phyloP scores from a whole-genome alignment of 2,329 filamentous ascomycete species.

The Aureobasidium mangrovei region DNA sequence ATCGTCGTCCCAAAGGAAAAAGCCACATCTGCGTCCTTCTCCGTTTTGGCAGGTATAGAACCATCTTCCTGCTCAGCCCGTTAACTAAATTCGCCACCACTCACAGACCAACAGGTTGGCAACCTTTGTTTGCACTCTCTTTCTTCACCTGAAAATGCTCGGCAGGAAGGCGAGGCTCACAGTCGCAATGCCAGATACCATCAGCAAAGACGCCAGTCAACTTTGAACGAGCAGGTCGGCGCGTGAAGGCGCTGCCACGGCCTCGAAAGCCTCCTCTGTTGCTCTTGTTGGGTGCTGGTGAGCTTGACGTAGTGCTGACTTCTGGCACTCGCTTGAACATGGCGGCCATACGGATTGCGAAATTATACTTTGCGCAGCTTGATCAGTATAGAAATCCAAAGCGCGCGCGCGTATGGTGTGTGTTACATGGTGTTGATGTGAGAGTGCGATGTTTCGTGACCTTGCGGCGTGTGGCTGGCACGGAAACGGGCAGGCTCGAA shows the following conservation, averaged over 20 bases:
- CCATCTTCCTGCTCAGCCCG: conserved; percentile 28
- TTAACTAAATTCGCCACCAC: not conserved
- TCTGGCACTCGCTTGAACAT: conserved; percentile 14
- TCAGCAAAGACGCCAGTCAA: conserved; percentile 25
- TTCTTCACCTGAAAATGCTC: conserved; percentile 51
- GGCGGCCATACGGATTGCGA: not conserved
- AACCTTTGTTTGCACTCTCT: conserved; percentile 41
- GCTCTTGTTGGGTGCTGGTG: not conserved
- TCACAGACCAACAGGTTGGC: not conserved
- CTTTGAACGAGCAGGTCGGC: conserved; percentile 2
- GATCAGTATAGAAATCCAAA: not conserved
- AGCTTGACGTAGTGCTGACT: not conserved
- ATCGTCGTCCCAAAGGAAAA: conserved; percentile 52
- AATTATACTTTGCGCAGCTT: no score
- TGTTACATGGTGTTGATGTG: conserved; percentile 4
- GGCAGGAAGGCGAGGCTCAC: conserved; percentile 45
- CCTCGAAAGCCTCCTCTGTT: conserved; percentile 1
- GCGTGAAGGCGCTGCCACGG: not conserved
- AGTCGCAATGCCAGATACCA: conserved; percentile 47
- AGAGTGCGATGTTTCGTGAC: not conserved
- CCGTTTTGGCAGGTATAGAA: conserved; percentile 50
- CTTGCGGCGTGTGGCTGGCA: not conserved
- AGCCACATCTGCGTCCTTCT: conserved; percentile 41
- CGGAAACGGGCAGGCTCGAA: not conserved
- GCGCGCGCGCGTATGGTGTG: not conserved